phyloP scores from a whole-genome alignment of 2,329 filamentous ascomycete species.

The Purpureocillium takamizusanense region DNA sequence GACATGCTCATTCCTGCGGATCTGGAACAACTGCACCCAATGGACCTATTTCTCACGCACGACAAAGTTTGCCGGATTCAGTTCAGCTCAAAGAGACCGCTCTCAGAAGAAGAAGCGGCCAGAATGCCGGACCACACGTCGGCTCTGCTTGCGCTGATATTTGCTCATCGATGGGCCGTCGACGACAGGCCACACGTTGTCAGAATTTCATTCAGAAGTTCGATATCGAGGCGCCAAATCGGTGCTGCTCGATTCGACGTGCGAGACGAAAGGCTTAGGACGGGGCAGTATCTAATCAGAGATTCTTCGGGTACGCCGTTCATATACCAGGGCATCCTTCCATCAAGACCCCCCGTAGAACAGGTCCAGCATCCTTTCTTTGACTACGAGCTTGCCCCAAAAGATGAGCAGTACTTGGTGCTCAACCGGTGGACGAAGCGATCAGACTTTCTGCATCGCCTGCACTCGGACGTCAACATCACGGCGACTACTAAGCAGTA shows the following conservation, averaged over 20 bases:
- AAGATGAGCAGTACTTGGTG: conserved; percentile 39
- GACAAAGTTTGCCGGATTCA: conserved; percentile 22
- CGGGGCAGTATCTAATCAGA: conserved; percentile 28
- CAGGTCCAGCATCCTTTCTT: conserved; percentile 27
- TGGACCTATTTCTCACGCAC: conserved; percentile 31
- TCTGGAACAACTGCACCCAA: conserved; percentile 25
- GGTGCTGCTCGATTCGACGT: conserved; percentile 17
- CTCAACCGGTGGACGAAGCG: conserved; percentile 43
- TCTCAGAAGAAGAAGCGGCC: conserved; percentile 11
- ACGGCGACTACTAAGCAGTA: conserved; percentile 31
- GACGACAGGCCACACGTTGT: conserved; percentile 31
- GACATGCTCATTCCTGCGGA: conserved; percentile 32
- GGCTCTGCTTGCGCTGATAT: conserved; percentile 36
- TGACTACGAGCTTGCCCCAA: conserved; percentile 27
- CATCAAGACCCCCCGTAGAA: conserved; percentile 31
- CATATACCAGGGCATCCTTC: conserved; percentile 30
- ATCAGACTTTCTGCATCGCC: conserved; percentile 48
- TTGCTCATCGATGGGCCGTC: conserved; percentile 34
- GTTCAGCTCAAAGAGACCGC: conserved; percentile 8
- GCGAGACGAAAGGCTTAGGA: conserved; percentile 10
- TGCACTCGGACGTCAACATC: conserved; percentile 6
- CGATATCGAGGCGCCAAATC: conserved; percentile 20
- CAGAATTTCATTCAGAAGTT: conserved; percentile 23
- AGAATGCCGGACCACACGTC: conserved; percentile 31
- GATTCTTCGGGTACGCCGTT: conserved; percentile 26